These are phyloP conservation scores for Phytopythium helicoides DNA, from an alignment of 352 stramenopile genomes.

Conservation along the genomic window DNA sequence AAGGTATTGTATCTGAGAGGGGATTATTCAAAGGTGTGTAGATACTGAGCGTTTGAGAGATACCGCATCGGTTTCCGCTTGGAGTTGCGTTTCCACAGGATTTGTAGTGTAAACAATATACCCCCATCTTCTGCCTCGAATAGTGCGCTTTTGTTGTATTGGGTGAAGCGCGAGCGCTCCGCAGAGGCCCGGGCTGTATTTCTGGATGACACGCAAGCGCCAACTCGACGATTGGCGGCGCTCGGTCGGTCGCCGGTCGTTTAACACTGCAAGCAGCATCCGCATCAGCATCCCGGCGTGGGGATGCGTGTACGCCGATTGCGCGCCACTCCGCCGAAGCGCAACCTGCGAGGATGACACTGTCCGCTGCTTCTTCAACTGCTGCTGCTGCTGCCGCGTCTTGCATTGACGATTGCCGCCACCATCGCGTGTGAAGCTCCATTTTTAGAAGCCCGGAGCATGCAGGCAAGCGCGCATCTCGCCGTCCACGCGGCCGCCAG, in stretches of 20 bases:
- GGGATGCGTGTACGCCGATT: slow-evolving; percentile 30
- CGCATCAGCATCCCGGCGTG: not conserved
- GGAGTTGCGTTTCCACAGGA: not conserved
- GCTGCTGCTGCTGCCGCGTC: too few relatives aligned
- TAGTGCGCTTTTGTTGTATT: slow-evolving; percentile 2
- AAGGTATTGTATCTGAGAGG: not conserved
- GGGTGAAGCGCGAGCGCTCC: too few relatives aligned
- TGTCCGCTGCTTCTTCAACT: not conserved
- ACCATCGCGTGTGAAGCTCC: too few relatives aligned
- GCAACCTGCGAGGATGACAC: slow-evolving; percentile 13
- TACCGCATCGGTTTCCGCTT: not conserved
- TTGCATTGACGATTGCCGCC: too few relatives aligned
- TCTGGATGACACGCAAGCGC: slow-evolving; percentile 10
- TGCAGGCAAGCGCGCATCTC: too few relatives aligned
- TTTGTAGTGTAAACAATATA: slow-evolving; percentile 3
- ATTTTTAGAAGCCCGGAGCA: too few relatives aligned
- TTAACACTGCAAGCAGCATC: not conserved
- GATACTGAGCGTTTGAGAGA: not conserved
- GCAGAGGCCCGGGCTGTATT: slow-evolving; percentile 6
- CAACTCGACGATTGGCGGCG: slow-evolving; percentile 1
- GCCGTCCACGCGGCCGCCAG: too few relatives aligned
- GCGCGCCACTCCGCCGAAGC: slow-evolving; percentile 16
- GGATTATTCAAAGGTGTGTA: not conserved
- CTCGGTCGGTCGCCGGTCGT: not conserved
- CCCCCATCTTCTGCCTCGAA: not conserved